Percentiles rank a stretch among this genome's conserved stretches.
phyloP scores from a whole-genome alignment of 2,329 filamentous ascomycete genomes.

The Ophiocordyceps camponoti-saundersi region DNA sequence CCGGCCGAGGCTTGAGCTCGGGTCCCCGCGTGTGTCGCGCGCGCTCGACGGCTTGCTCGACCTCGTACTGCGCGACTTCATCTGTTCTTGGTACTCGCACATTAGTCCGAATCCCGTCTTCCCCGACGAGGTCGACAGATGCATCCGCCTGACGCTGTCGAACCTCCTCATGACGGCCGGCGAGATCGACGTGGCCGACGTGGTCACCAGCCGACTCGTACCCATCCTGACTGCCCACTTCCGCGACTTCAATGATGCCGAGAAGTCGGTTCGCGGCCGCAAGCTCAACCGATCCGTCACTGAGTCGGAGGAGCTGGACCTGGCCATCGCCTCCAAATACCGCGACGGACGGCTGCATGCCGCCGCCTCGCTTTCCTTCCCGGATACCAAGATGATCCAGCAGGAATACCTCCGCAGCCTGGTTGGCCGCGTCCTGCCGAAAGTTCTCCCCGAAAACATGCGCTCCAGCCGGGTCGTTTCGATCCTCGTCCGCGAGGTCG shows the following conservation, averaged over 20 bases:
- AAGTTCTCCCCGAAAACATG: slow-evolving; percentile 55
- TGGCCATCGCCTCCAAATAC: slow-evolving; percentile 92
- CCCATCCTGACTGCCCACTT: slow-evolving; percentile 82
- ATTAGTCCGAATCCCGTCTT: slow-evolving; percentile 75
- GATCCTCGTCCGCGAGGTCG: slow-evolving; percentile 70
- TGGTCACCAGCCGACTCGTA: slow-evolving; percentile 65
- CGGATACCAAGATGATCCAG: slow-evolving; percentile 69
- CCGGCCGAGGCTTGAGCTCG: slow-evolving; percentile 52
- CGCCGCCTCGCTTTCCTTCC: slow-evolving; percentile 66
- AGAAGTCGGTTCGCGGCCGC: slow-evolving; percentile 69
- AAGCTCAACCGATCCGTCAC: slow-evolving; percentile 82
- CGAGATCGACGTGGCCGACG: slow-evolving; percentile 66
- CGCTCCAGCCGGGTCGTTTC: slow-evolving; percentile 66
- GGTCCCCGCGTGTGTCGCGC: slow-evolving; percentile 61
- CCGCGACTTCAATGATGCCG: slow-evolving; percentile 79
- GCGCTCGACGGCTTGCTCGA: slow-evolving; percentile 66
- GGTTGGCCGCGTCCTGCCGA: slow-evolving; percentile 55
- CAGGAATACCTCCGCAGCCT: slow-evolving; percentile 75
- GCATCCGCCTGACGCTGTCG: slow-evolving; percentile 55
- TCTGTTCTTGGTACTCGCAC: slow-evolving; percentile 72
- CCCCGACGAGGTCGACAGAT: slow-evolving; percentile 69
- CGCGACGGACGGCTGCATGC: slow-evolving; percentile 75
- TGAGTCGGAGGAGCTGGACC: slow-evolving; percentile 87
- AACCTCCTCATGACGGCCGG: slow-evolving; percentile 56
- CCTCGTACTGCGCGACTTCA: slow-evolving; percentile 65